phyloP scores from a whole-genome alignment of 73 alveolate genomes.

The Tetrahymena elliotti region DNA sequence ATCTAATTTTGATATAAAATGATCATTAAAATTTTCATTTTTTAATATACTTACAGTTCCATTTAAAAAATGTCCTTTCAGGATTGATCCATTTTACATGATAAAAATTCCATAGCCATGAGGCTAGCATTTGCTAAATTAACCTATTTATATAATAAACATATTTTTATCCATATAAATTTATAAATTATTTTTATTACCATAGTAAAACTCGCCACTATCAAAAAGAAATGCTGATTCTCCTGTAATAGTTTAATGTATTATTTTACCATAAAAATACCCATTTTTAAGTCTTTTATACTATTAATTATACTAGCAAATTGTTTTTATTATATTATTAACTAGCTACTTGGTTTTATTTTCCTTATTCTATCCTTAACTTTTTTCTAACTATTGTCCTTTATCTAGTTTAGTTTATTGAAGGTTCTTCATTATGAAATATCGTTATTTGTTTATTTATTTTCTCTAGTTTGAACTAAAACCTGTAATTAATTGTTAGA shows the following conservation, averaged over 20 bases:
- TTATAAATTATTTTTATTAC: neutral
- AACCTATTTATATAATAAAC: neutral
- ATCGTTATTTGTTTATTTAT: neutral
- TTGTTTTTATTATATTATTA: neutral
- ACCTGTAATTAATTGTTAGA: neutral
- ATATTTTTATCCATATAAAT: no score
- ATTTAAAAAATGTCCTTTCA: neutral
- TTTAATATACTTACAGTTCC: neutral
- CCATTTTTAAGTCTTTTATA: neutral
- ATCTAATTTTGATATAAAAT: neutral
- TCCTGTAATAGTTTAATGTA: neutral
- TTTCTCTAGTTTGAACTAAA: neutral
- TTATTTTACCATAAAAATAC: neutral
- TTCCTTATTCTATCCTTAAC: neutral
- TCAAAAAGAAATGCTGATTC: neutral
- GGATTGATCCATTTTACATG: neutral
- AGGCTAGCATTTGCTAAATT: neutral
- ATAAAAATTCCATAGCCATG: neutral
- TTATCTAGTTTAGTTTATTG: neutral
- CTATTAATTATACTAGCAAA: neutral
- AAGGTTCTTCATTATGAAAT: neutral
- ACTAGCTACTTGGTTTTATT: neutral
- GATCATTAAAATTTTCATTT: no score
- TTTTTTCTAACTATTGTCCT: neutral
- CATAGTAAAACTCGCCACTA: neutral